phyloP scores from a whole-genome alignment of 208 protist genomes.

The Leishmania aethiopica region DNA sequence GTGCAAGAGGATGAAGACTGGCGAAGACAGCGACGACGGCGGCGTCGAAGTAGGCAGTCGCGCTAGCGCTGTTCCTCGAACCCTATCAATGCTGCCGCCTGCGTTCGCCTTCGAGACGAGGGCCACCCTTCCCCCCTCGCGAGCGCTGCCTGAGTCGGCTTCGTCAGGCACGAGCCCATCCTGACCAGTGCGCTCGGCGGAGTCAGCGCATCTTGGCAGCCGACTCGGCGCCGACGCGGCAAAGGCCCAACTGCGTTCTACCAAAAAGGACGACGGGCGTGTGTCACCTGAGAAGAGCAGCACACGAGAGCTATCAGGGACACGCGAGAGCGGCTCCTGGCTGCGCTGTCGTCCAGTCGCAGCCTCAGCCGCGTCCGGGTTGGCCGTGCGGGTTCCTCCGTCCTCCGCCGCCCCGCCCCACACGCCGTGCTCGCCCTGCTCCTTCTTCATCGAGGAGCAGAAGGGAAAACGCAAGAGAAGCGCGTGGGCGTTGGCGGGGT shows the following conservation, averaged over 20 bases:
- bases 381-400: neutral
- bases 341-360: neutral
- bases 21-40: neutral
- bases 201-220: neutral
- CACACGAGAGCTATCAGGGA: slow-evolving; percentile 41
- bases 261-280: slow-evolving; percentile 63
- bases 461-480: slow-evolving; percentile 81
- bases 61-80: neutral
- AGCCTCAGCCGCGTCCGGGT: neutral
- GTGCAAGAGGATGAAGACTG: slow-evolving; percentile 87
- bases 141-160: neutral
- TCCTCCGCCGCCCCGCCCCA: neutral
- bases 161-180: neutral
- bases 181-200: neutral
- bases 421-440: neutral
- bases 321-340: neutral
- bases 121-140: neutral
- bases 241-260: slow-evolving; percentile 68
- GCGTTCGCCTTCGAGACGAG: neutral
- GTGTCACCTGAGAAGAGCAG: slow-evolving; percentile 94
- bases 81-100: neutral
- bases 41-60: neutral
- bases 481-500: slow-evolving; percentile 87
- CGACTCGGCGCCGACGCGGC: slow-evolving; percentile 3
- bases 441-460: neutral